Evolutionary conservation across 306 rosid genomes (phyloP).

Genomic region (Fragaria nilgerrensis): DNA sequence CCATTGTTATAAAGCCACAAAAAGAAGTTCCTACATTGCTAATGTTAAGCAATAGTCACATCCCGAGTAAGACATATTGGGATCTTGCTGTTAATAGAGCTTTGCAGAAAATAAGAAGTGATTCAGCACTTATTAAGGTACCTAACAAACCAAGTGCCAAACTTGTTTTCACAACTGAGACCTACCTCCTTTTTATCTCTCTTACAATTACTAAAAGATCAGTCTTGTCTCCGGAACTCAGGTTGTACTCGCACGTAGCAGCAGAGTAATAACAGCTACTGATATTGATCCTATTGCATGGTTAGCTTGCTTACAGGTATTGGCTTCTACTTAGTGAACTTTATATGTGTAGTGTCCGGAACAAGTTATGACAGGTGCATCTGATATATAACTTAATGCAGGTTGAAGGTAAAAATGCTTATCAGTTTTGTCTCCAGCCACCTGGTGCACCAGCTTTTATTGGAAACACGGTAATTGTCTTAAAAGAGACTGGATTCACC

Average conservation of each 20-base stretch:
- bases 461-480: constrained; percentile 73
- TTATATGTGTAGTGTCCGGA: constrained; percentile 5
- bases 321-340: constrained; percentile 10
- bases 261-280: constrained; percentile 66
- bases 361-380: constrained; percentile 18
- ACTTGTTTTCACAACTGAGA: constrained; percentile 12
- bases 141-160: not conserved
- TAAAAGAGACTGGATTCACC: not conserved
- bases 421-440: constrained; percentile 89
- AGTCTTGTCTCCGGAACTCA: constrained; percentile 32
- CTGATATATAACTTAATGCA: constrained; percentile 31
- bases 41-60: constrained; percentile 57
- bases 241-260: constrained; percentile 96
- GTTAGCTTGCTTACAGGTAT: constrained; percentile 81
- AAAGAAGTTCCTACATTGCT: constrained; percentile 54
- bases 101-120: constrained; percentile 60
- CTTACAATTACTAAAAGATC: not conserved
- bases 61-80: constrained; percentile 64
- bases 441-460: constrained; percentile 83
- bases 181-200: not conserved
- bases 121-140: constrained; percentile 67
- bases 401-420: constrained; percentile 78
- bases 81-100: constrained; percentile 67
- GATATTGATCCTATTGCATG: constrained; percentile 72
- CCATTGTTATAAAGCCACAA: constrained; percentile 48